These are phyloP conservation scores for Dactylonectria estremocensis DNA, from an alignment of 2,329 filamentous ascomycete species.

Conservation along the genomic window DNA sequence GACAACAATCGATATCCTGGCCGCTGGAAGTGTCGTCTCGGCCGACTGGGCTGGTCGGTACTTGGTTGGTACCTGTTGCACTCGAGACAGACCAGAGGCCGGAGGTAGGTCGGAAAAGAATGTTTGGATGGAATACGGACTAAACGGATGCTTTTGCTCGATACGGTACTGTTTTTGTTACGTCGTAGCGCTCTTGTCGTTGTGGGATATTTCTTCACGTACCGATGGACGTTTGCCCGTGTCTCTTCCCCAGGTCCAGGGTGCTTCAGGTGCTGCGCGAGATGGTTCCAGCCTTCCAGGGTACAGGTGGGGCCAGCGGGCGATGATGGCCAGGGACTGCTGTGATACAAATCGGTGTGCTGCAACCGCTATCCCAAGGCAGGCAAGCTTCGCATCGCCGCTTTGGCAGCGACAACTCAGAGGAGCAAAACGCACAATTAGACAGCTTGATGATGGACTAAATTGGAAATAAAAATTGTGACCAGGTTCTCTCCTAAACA, in stretches of 20 bases:
- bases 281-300: constrained; percentile 41
- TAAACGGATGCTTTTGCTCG: constrained; percentile 12
- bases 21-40: constrained; percentile 17
- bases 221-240: constrained; percentile 11
- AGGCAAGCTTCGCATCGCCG: not conserved
- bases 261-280: constrained; percentile 27
- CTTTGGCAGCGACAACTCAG: not conserved
- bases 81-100: not conserved
- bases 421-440: not conserved
- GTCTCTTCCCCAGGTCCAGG: constrained; percentile 31
- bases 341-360: not conserved
- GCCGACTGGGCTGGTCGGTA: constrained; percentile 4
- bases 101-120: constrained; percentile 9
- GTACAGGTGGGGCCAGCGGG: constrained; percentile 33
- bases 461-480: not conserved
- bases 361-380: not conserved
- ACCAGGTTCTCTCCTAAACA: not conserved
- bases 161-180: not conserved
- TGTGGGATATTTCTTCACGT: not conserved
- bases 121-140: constrained; percentile 5
- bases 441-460: not conserved
- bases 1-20: constrained; percentile 1
- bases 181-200: not conserved
- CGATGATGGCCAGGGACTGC: constrained; percentile 36
- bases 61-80: constrained; percentile 4